Base-by-base conservation (phyloP, 2,329 filamentous ascomycete genomes). In the Hypomyces perniciosus region DNA sequence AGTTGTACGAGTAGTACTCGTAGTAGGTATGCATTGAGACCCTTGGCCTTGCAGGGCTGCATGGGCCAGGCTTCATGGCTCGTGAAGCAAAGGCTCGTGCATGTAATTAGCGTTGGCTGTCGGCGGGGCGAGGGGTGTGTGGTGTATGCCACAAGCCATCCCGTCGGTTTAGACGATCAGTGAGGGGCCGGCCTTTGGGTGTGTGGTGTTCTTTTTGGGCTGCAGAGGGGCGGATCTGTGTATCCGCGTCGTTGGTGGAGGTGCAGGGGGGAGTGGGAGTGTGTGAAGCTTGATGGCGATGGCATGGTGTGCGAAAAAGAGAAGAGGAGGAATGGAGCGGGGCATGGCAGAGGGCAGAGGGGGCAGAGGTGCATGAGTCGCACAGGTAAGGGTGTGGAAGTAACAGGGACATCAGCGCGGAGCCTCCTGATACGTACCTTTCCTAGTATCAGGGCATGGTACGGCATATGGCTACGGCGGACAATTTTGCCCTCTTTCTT, bases 31-130 rank as follows among this genome's bases (percentile, higher is more conserved):
- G 42, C 30, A 46, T 30, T 20, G 49, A 48, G 51, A 50, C 51
- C 51, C 51, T 44, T 12, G 42, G 10, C 42, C 31, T 44, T 53
- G 46, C 51, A 53, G 51, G 51, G 51, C 51, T 53, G 51, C 51
- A 53, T 53, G 46, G 51, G 51, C 40, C 46, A 43, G 46, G 39
- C 42, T 38, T 46, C 42, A 50, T 50, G 48, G 48, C 41, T 41
- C 31, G 27, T 42, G 46, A 45, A 50, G 51, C 51, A 53, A 50
- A 46, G 51, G 46, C 50, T 46, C 28, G 44, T 48, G 40, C 41
- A 51, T 51, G 49, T 45, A 52, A 44, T 52, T 52, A 52, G 50
- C 50, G 50, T 52, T 33, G 27, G 13, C 26, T 29, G 48, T 43
- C 39, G 49, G 27, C n/a, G 44, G n/a, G 41, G 34, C 27, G 44